phyloP scores from a whole-genome alignment of 345 rosid genomes.

The Anacardium occidentale region DNA sequence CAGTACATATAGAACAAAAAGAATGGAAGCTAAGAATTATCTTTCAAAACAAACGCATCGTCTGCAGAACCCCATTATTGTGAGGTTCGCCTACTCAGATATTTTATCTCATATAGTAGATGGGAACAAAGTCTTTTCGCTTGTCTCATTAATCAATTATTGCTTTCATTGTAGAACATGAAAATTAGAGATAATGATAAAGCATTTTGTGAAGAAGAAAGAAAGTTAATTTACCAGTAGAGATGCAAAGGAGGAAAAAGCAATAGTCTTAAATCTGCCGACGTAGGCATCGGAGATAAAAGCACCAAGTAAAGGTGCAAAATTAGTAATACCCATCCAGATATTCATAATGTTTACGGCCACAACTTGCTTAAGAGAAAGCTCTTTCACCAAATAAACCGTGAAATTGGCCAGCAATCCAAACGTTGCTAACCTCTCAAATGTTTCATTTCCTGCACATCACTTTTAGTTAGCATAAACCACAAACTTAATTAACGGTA shows the following conservation, averaged over 20 bases:
- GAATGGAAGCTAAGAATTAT: too few species aligned
- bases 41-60: too few species aligned
- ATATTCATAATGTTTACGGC: constrained; percentile 53
- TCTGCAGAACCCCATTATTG: too few species aligned
- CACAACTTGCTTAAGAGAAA: constrained; percentile 57
- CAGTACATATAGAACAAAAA: too few species aligned
- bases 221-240: constrained; percentile 42
- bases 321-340: constrained; percentile 65
- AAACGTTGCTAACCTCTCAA: constrained; percentile 71
- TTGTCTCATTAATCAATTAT: too few species aligned
- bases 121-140: too few species aligned
- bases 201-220: too few species aligned
- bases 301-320: constrained; percentile 68
- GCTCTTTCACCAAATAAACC: constrained; percentile 57
- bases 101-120: too few species aligned
- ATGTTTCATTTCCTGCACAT: constrained; percentile 61
- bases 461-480: background rate
- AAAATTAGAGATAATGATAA: too few species aligned
- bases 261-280: constrained; percentile 55
- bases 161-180: too few species aligned
- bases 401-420: constrained; percentile 57
- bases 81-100: too few species aligned
- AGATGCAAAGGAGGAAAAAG: constrained; percentile 48
- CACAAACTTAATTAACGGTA: too few species aligned
- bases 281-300: constrained; percentile 48